phyloP scores from a whole-genome alignment of 352 stramenopile genomes.

The Elongisporangium senticosum region DNA sequence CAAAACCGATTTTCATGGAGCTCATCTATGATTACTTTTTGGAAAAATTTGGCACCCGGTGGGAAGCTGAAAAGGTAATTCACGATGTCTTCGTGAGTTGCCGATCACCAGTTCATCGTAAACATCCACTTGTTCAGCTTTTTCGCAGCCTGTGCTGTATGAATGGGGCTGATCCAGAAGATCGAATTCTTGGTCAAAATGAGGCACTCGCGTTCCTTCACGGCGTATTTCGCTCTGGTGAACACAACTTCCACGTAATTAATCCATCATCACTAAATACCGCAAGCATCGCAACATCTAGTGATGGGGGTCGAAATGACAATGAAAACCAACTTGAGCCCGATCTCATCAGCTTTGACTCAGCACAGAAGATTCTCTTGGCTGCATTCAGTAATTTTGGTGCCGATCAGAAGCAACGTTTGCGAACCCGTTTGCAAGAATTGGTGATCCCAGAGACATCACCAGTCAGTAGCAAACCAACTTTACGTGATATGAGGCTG shows the following conservation, averaged over 20 bases:
- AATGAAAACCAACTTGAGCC: not conserved
- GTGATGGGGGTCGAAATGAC: not conserved
- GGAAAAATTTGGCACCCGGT: constrained; percentile 57
- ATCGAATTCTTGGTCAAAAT: constrained; percentile 61
- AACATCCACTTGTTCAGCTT: constrained; percentile 39
- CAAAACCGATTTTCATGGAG: constrained; percentile 60
- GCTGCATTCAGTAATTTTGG: constrained; percentile 43
- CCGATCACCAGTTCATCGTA: constrained; percentile 28
- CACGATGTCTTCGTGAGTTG: constrained; percentile 82
- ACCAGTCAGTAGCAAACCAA: not conserved
- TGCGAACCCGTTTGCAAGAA: constrained; percentile 10
- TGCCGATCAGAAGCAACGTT: constrained; percentile 36
- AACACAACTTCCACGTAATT: constrained; percentile 49
- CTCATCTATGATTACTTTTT: constrained; percentile 76
- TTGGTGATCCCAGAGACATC: not conserved
- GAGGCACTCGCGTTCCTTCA: constrained; percentile 61
- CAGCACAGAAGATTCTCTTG: constrained; percentile 38
- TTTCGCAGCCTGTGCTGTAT: constrained; percentile 75
- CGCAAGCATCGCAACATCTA: not conserved
- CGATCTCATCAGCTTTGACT: constrained; percentile 32
- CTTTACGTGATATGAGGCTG: not conserved
- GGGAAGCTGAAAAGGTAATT: constrained; percentile 73
- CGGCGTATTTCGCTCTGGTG: constrained; percentile 45
- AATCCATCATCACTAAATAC: constrained; percentile 14
- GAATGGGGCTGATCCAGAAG: constrained; percentile 36